These are phyloP conservation scores for Vitis riparia DNA, from an alignment of 164 flowering plant genomes.

Conservation along the genomic window DNA sequence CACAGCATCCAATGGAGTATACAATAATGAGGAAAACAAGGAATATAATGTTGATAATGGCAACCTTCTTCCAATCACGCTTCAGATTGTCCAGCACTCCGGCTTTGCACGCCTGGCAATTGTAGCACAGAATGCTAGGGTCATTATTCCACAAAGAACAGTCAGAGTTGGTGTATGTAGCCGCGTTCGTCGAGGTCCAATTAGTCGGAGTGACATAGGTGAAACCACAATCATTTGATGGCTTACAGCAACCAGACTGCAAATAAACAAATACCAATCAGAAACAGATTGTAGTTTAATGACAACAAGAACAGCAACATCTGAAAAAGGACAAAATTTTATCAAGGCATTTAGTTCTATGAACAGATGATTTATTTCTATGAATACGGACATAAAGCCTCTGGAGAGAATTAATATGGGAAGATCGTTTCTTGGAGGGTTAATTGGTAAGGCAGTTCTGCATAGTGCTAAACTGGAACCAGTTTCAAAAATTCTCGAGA, in stretches of 20 bases:
- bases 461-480: too few species aligned
- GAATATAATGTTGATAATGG: conserved; percentile 36
- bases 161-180: conserved; percentile 15
- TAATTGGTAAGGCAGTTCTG: too few species aligned
- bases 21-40: conserved; percentile 39
- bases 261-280: background rate
- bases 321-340: too few species aligned
- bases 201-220: conserved; percentile 29
- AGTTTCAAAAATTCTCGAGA: too few species aligned
- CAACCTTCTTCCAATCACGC: conserved; percentile 46
- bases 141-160: conserved; percentile 34
- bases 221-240: conserved; percentile 25
- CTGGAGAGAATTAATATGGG: too few species aligned
- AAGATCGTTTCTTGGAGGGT: too few species aligned
- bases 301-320: too few species aligned
- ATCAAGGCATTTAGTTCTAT: too few species aligned
- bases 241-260: conserved; percentile 51
- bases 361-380: too few species aligned
- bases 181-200: conserved; percentile 16
- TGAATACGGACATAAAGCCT: too few species aligned
- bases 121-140: conserved; percentile 26
- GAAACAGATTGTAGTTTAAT: too few species aligned
- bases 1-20: conserved; percentile 49
- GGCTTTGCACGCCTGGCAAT: conserved; percentile 56
- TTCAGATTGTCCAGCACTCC: conserved; percentile 47